Evolutionary conservation across 306 rosid species (phyloP).

Genomic region (Oemleria cerasiformis): DNA sequence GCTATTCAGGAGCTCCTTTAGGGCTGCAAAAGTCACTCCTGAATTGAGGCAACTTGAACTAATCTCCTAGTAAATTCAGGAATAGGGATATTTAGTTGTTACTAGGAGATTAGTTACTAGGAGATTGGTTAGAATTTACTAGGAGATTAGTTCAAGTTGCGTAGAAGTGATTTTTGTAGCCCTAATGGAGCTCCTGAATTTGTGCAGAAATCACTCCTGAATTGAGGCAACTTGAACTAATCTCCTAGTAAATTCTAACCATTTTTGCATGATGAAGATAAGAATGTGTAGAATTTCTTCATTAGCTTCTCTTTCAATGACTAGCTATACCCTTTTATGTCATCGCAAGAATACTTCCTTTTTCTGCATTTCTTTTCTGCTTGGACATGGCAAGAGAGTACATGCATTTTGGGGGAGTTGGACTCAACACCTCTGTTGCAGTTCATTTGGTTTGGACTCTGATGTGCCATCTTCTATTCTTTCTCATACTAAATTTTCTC

Average conservation of each 20-base stretch:
- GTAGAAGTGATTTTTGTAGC: neutral
- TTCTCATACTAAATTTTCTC: neutral
- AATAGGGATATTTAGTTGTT: too few relatives aligned
- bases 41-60: too few relatives aligned
- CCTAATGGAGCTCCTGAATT: neutral
- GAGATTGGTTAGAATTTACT: too few relatives aligned
- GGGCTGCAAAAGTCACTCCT: neutral
- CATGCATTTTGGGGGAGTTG: neutral
- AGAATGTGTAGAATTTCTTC: constrained; percentile 6
- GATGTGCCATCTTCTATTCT: neutral
- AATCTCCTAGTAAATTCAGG: neutral
- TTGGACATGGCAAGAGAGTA: neutral
- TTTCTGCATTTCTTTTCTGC: neutral
- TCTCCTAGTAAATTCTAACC: neutral
- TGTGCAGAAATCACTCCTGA: neutral
- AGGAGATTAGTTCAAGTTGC: too few relatives aligned
- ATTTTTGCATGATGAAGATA: neutral
- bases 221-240: neutral
- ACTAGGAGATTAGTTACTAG: too few relatives aligned
- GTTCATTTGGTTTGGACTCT: neutral
- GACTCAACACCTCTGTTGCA: neutral
- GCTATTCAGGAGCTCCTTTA: neutral
- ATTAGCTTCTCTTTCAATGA: neutral
- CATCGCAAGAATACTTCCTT: neutral
- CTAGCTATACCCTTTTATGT: neutral